Percentiles rank a stretch among this genome's conserved stretches.
Evolutionary conservation across 129 eudicot species (phyloP).

Genomic region (Logfia minima): DNA sequence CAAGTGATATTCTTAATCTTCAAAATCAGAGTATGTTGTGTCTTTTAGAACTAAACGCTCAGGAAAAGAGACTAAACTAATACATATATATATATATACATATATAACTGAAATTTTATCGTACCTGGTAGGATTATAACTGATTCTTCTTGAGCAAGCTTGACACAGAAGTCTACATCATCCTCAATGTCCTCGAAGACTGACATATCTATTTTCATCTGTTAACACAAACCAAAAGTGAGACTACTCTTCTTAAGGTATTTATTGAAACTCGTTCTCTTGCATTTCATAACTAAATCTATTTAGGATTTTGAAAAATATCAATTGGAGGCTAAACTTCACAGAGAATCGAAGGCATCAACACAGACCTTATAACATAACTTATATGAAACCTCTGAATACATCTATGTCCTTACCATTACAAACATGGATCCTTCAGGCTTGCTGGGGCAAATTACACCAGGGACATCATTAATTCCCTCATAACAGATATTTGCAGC

Average conservation of each 20-base stretch:
- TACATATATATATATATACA: background rate
- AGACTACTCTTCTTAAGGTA: too few species aligned
- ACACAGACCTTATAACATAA: conserved; percentile 11
- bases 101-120: background rate
- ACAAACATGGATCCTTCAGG: conserved; percentile 94
- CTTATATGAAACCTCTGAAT: background rate
- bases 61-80: background rate
- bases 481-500: conserved; percentile 55
- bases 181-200: conserved; percentile 62
- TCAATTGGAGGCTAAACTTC: background rate
- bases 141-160: conserved; percentile 88
- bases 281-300: background rate
- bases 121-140: conserved; percentile 79
- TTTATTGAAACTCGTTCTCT: background rate
- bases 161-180: conserved; percentile 73
- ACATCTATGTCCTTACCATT: conserved; percentile 55
- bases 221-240: conserved; percentile 9
- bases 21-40: background rate
- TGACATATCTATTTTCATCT: conserved; percentile 67
- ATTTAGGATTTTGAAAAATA: background rate
- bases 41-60: background rate
- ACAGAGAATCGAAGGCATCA: background rate
- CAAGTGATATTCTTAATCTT: background rate
- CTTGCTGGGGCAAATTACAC: conserved; percentile 79
- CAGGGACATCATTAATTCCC: conserved; percentile 54